These are phyloP conservation scores for Neoascochyta sp. DNA, from an alignment of 2,329 filamentous ascomycete species.

Conservation along the genomic window DNA sequence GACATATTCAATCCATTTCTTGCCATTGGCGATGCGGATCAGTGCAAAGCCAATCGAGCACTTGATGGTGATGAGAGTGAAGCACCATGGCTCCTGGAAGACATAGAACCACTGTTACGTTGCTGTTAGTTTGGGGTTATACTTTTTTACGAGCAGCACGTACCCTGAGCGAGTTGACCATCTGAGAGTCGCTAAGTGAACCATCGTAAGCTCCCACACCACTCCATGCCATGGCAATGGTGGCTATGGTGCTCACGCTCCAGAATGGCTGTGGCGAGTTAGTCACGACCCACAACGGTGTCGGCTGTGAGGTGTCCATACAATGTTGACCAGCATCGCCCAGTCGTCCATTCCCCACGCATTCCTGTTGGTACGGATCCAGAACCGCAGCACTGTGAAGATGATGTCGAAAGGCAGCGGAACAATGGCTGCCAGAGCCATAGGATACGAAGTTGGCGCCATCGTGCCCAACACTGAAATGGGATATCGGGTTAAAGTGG, in stretches of 20 bases:
- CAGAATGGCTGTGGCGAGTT: slow-evolving; percentile 7
- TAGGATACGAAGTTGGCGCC: slow-evolving; percentile 11
- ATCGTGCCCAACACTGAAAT: no score
- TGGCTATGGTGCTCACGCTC: slow-evolving; percentile 5
- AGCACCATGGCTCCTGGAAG: slow-evolving; percentile 12
- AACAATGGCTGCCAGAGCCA: slow-evolving; percentile 9
- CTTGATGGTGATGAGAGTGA: slow-evolving; percentile 11
- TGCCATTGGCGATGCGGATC: slow-evolving; percentile 10
- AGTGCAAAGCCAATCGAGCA: slow-evolving; percentile 11
- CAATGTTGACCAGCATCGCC: slow-evolving; percentile 12
- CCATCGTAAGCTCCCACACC: slow-evolving; percentile 8
- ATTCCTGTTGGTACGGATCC: slow-evolving; percentile 10
- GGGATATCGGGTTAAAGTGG: no score
- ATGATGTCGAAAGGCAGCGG: slow-evolving; percentile 9
- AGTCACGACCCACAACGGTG: not conserved
- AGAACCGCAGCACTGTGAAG: slow-evolving; percentile 9
- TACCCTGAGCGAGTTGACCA: slow-evolving; percentile 7
- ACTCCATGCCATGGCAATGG: slow-evolving; percentile 11
- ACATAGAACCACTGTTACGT: slow-evolving; percentile 13
- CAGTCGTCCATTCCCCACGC: slow-evolving; percentile 13
- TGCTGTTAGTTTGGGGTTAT: not conserved
- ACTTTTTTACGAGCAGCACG: not conserved
- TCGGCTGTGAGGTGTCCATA: not conserved
- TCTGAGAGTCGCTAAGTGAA: slow-evolving; percentile 5
- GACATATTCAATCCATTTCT: slow-evolving; percentile 10